Conservation (phyloP, 768 basidiomycete genomes). For the Suillus luteus region DNA sequence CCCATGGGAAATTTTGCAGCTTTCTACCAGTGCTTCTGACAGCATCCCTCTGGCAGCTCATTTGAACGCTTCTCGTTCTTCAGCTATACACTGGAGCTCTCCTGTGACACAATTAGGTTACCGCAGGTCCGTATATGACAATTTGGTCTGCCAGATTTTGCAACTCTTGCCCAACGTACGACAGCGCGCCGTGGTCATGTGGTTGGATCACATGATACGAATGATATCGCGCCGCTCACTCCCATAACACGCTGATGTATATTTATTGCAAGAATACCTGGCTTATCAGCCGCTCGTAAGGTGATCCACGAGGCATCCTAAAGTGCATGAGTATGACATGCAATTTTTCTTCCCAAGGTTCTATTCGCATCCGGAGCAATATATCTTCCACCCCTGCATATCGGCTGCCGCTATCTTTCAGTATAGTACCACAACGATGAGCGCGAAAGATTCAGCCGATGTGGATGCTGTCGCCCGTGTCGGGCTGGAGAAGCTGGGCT, state of each 20-base stretch:
- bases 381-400: not conserved
- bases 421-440: slow-evolving; percentile 17
- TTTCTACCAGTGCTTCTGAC: no score
- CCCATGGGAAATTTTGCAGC: no score
- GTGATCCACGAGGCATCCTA: not conserved
- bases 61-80: no score
- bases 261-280: not conserved
- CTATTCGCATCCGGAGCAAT: not conserved
- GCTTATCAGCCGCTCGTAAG: slow-evolving; percentile 1
- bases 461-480: slow-evolving; percentile 32
- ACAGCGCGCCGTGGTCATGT: no score
- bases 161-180: no score
- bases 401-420: not conserved
- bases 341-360: not conserved
- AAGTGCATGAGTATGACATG: not conserved
- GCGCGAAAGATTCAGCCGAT: slow-evolving; percentile 17
- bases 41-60: no score
- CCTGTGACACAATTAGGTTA: no score
- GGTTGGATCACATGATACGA: no score
- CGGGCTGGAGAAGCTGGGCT: slow-evolving; percentile 53
- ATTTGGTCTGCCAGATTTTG: no score
- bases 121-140: no score
- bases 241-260: not conserved
- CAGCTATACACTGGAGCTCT: no score
- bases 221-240: no score